These are phyloP conservation scores for Abrus pulchellus DNA, from an alignment of 306 rosid genomes.

Conservation along the genomic window DNA sequence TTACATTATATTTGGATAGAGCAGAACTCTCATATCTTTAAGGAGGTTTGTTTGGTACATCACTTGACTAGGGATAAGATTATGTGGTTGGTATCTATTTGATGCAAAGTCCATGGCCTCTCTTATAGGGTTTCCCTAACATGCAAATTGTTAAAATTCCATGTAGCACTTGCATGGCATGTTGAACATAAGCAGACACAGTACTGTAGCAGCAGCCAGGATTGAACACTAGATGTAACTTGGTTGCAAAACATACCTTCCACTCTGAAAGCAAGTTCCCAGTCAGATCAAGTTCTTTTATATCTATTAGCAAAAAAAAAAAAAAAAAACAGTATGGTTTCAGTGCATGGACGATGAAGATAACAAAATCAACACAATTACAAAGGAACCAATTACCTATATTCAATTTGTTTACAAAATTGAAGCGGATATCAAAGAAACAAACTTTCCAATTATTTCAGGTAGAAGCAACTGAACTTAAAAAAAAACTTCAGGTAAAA, in stretches of 20 bases:
- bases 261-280: constrained; percentile 91
- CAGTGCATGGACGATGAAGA: constrained; percentile 28
- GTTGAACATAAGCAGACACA: constrained; percentile 20
- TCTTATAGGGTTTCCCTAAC: neutral
- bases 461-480: constrained; percentile 20
- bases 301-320: constrained; percentile 62
- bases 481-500: constrained; percentile 39
- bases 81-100: no score
- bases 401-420: constrained; percentile 36
- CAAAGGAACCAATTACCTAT: constrained; percentile 12
- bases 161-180: constrained; percentile 2
- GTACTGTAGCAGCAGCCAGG: constrained; percentile 35
- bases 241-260: constrained; percentile 68
- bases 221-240: constrained; percentile 38
- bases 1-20: neutral
- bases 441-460: constrained; percentile 25
- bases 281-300: constrained; percentile 86
- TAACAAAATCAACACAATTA: neutral
- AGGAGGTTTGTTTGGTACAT: neutral
- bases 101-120: no score
- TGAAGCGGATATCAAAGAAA: constrained; percentile 27
- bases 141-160: neutral
- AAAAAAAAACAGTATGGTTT: constrained; percentile 37
- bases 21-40: neutral
- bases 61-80: neutral